phyloP scores from a whole-genome alignment of 192 early-diverging fungal species.

The Coemansia sp. region DNA sequence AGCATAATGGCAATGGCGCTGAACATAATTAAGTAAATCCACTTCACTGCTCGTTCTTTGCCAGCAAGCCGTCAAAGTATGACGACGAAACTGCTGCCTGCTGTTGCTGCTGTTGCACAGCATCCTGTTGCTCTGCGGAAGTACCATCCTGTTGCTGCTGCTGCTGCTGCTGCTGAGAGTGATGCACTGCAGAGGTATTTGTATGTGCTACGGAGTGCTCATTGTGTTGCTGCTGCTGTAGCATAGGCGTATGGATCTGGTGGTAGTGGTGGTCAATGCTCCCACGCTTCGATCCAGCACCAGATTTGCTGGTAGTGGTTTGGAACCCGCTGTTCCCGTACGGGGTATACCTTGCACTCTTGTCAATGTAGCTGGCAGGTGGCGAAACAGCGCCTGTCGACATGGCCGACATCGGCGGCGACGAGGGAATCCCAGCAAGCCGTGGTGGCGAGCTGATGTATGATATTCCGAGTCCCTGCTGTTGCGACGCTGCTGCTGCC shows the following conservation, averaged over 20 bases:
- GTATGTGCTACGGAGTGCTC: background rate
- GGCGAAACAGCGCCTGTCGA: constrained; percentile 31
- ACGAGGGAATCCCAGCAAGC: constrained; percentile 34
- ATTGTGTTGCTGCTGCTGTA: constrained; percentile 28
- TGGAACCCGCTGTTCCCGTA: constrained; percentile 29
- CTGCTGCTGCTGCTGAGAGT: constrained; percentile 10
- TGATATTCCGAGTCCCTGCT: constrained; percentile 41
- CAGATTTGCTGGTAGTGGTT: constrained; percentile 11
- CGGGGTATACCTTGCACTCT: constrained; percentile 37
- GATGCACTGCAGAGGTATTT: constrained; percentile 11
- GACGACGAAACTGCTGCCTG: constrained; percentile 39
- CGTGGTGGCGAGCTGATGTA: constrained; percentile 39
- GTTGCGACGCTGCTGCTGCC: constrained; percentile 16
- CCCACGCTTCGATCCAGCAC: constrained; percentile 42
- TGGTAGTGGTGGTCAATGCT: constrained; percentile 53
- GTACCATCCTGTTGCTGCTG: constrained; percentile 10
- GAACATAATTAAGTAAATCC: background rate
- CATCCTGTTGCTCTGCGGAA: constrained; percentile 16
- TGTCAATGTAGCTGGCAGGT: constrained; percentile 32
- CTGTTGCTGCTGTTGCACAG: constrained; percentile 23
- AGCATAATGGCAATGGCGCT: constrained; percentile 8
- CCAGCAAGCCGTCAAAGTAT: constrained; percentile 49
- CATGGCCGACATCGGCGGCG: constrained; percentile 25
- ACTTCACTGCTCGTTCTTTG: constrained; percentile 43
- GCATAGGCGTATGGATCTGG: constrained; percentile 24